These are phyloP conservation scores for Hymenoscyphus repandus DNA, from an alignment of 2,329 filamentous ascomycete species.

Conservation along the genomic window DNA sequence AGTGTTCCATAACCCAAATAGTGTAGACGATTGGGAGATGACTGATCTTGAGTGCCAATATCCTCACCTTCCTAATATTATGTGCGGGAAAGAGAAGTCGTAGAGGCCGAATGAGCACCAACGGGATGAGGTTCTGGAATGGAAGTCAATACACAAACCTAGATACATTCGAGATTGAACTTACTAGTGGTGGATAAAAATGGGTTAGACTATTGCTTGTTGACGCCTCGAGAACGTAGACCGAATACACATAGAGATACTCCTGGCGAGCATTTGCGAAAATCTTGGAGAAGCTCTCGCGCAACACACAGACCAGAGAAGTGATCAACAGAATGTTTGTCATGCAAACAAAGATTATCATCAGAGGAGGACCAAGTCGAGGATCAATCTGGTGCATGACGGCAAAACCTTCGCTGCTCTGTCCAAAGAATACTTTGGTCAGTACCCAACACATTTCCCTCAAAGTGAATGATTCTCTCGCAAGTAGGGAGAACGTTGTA, in stretches of 20 bases:
- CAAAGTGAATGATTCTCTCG: slow-evolving; percentile 62
- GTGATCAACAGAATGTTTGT: slow-evolving; percentile 77
- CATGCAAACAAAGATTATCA: slow-evolving; percentile 66
- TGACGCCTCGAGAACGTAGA: slow-evolving; percentile 60
- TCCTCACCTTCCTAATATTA: slow-evolving; percentile 56
- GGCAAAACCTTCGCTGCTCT: slow-evolving; percentile 66
- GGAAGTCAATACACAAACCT: slow-evolving; percentile 2
- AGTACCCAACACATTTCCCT: slow-evolving; percentile 69
- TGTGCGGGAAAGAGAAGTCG: slow-evolving; percentile 62
- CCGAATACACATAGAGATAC: slow-evolving; percentile 71
- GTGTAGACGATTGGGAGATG: slow-evolving; percentile 64
- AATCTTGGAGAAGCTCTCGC: slow-evolving; percentile 60
- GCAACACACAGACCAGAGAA: slow-evolving; percentile 71
- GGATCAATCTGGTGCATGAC: slow-evolving; percentile 22
- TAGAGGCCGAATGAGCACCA: slow-evolving; percentile 66
- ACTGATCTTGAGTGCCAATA: slow-evolving; percentile 56
- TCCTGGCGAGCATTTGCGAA: slow-evolving; percentile 65
- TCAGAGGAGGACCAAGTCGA: slow-evolving; percentile 28
- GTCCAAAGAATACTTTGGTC: slow-evolving; percentile 77
- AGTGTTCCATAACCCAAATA: slow-evolving; percentile 52
- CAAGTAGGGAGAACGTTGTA: slow-evolving; percentile 77
- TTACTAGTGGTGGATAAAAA: slow-evolving; percentile 59
- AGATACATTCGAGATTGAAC: slow-evolving; percentile 20
- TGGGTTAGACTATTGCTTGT: slow-evolving; percentile 65
- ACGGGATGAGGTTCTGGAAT: slow-evolving; percentile 63